Base-by-base conservation (phyloP, 495 filamentous ascomycete genomes). In the Delitschia confertaspora region DNA sequence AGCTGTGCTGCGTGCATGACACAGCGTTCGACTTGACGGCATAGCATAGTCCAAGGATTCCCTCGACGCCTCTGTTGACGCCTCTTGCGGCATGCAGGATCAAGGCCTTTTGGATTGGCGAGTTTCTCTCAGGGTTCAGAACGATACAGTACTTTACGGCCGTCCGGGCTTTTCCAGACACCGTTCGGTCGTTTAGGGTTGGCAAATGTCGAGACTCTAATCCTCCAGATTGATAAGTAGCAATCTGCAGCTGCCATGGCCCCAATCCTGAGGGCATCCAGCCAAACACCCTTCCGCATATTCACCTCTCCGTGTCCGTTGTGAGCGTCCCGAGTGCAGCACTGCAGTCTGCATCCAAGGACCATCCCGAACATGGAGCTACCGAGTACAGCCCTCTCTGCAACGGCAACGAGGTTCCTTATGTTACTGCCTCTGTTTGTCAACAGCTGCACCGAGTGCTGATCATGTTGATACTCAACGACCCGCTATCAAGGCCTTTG, bases 1-100 rank as follows among this genome's bases (percentile, higher is more conserved):
- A 20, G 20, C 37, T 38, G 46, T 46, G n/a, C n/a, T n/a, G n/a
- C n/a, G n/a, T 43, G 53, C 53, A 52, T 52, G 44, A 56, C 53
- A 48, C 53, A 51, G 48, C 43, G 23, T 30, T 17, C 27, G n/a
- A n/a, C n/a, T n/a, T 35, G 10, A 8, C 33, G 16, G 33, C 7
- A 20, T 16, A 35, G 33, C 7, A n/a, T 18, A 35, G 10, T n/a
- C n/a, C n/a, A n/a, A n/a, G n/a, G n/a, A n/a, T n/a, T n/a, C n/a
- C n/a, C n/a, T n/a, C n/a, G n/a, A 19, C 45, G 38, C 18, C 38
- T 41, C 45, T 7, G 29, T 14, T 13, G 50, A 42, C 44, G 38
- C 50, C 37, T 41, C 49, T 47, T 53, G 49, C 44, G 30, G 44
- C 29, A 51, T 51, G 40, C 33, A 54, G 26, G 32, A 44, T 47